Base-by-base conservation (phyloP, 1,284 basidiomycete genomes). In the Athelia psychrophila region DNA sequence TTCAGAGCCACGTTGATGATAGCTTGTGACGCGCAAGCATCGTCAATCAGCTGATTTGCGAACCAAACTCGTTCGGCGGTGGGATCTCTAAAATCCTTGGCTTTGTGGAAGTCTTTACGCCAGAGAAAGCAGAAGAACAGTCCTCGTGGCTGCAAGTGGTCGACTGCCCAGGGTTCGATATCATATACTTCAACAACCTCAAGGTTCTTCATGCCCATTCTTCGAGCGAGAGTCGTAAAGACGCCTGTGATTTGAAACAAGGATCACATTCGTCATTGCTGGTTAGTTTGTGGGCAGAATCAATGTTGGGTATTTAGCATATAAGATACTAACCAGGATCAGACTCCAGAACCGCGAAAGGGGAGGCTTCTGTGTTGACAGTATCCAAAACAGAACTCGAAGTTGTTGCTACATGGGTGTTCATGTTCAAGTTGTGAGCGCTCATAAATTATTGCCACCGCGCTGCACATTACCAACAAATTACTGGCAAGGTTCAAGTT, bases 41-140 rank as follows among this genome's bases (percentile, higher is more conserved):
- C 81, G 57, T 81, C 76, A 61, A 77, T 80, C n/a, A 85, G 71
- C 60, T 85, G 83, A 61, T 84, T 81, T 5, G 82, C 82, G 56
- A 84, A 85, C 82, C 82, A 85, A 13, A 84, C 74, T 18, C 67
- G 68, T 51, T 78, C 75, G 1, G 80, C 75, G 24, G 77, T 76
- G 5, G 79, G 74, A 60, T 83, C 80, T 23, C 75, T 71, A 50
- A 78, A 76, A 51, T 79, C 76, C 2, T 69, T 65, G 0, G 74
- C 66, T n/a, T 72, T 68, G 53, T 76, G 72, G 2, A 67, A 51
- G 54, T 80, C 78, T 55, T 76, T 73, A 8, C 65, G 66, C 73
- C 79, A 83, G 52, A 78, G 67, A 62, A 81, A 84, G 63, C 82
- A 84, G 60, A 85, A 79, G 23, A 85, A 77, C 35, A 85, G 71